Evolutionary conservation across 371 early-diverging fungal species (phyloP), one percentile per base, ranked within the genome.

Genomic region (Chytridium lagenaria): DNA sequence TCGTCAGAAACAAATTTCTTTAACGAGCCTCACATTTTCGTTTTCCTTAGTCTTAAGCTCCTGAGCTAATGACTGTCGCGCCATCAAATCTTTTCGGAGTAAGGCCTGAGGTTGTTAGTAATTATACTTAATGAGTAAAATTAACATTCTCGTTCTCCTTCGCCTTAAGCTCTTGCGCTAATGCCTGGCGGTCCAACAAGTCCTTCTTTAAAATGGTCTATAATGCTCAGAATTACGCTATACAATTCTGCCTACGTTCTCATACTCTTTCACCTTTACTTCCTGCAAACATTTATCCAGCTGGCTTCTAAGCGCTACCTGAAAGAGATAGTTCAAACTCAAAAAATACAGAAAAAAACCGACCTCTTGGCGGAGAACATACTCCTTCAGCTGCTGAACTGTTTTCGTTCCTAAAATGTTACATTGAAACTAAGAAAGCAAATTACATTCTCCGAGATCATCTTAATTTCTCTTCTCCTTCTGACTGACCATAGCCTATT

Each of bases 1-100:
- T n/a, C n/a, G n/a, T n/a, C n/a, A n/a, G n/a, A n/a, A n/a, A n/a
- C n/a, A n/a, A n/a, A n/a, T n/a, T n/a, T n/a, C n/a, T n/a, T n/a
- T n/a, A n/a, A n/a, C n/a, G n/a, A n/a, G n/a, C n/a, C n/a, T n/a
- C 12, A 52, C 55, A 52, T 52, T 52, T 26, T 52, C 55, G 55
- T 7, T 23, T 52, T 52, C 55, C 23, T 26, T 52, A 26, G 55
- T 5, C 23, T 52, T 52, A 5, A 52, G 26, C 12, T 52, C 55
- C 55, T 52, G 55, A 12, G 23, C 26, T n/a, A n/a, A n/a, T n/a
- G n/a, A n/a, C n/a, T n/a, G n/a, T n/a, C n/a, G n/a, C n/a, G n/a
- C n/a, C n/a, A n/a, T n/a, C n/a, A n/a, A n/a, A n/a, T n/a, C n/a
- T n/a, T n/a, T n/a, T n/a, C n/a, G n/a, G n/a, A n/a, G n/a, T n/a